Conservation (phyloP, 179 eudicot species). For the Spinacia oleracea region DNA sequence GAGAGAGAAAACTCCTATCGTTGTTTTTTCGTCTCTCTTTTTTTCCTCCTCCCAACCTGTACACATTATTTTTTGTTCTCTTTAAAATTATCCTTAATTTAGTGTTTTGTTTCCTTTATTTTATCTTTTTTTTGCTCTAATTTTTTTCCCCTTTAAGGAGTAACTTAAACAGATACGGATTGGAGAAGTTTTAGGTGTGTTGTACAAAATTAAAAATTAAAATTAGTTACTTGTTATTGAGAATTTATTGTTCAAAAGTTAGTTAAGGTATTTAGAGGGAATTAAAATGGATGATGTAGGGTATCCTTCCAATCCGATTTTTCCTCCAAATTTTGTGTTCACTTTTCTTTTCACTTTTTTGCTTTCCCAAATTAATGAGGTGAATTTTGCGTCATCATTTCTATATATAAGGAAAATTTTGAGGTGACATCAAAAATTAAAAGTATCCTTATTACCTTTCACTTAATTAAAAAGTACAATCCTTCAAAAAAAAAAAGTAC, state of each 20-base stretch:
- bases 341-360: conserved; percentile 3
- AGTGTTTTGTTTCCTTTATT: conserved; percentile 3
- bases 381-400: neutral
- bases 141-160: conserved; percentile 19
- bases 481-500: no score
- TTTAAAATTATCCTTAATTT: conserved; percentile 22
- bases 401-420: no score
- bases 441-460: no score
- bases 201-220: neutral
- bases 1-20: conserved; percentile 31
- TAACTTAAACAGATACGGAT: conserved; percentile 19
- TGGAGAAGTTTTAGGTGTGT: conserved; percentile 38
- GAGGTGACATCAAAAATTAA: no score
- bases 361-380: neutral
- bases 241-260: conserved; percentile 17
- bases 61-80: conserved; percentile 14
- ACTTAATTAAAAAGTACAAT: no score
- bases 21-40: conserved; percentile 25
- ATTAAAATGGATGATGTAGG: conserved; percentile 16
- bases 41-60: conserved; percentile 26
- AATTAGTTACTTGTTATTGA: conserved; percentile 29
- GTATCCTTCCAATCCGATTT: conserved; percentile 10
- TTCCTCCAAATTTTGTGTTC: conserved; percentile 10
- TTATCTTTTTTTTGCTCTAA: neutral
- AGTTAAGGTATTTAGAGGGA: no score